phyloP scores from a whole-genome alignment of 169 alveolate species.

The Eimeria zaria region DNA sequence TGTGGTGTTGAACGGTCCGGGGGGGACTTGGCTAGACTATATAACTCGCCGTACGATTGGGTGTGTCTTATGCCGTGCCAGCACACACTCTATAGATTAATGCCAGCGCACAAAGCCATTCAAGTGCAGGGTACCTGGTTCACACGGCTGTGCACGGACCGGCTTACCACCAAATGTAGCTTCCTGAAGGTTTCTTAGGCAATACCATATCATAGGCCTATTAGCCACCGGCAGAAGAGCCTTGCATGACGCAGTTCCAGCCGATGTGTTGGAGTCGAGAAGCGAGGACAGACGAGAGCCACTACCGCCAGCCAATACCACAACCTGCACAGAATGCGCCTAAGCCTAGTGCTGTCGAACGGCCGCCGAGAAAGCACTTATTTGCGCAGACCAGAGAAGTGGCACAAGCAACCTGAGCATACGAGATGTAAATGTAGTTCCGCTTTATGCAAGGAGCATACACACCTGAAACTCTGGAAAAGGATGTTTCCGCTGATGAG shows the following conservation, averaged over 20 bases:
- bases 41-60: neutral
- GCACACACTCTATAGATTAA: neutral
- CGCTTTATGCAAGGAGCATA: neutral
- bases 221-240: slow-evolving; percentile 83
- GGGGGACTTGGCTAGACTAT: neutral
- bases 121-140: neutral
- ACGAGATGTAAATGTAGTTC: neutral
- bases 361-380: neutral
- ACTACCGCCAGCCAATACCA: slow-evolving; percentile 81
- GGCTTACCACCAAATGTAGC: slow-evolving; percentile 81
- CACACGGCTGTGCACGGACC: neutral
- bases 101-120: neutral
- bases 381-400: neutral
- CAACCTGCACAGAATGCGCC: slow-evolving; percentile 67
- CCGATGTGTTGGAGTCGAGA: slow-evolving; percentile 1
- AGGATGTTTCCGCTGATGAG: slow-evolving; percentile 56
- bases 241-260: slow-evolving; percentile 74
- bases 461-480: slow-evolving; percentile 76
- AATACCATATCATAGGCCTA: slow-evolving; percentile 84
- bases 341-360: neutral
- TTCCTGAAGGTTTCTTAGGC: slow-evolving; percentile 81
- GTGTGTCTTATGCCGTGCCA: neutral
- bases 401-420: neutral
- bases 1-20: neutral
- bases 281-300: slow-evolving; percentile 79